A percentile compares a stretch with the other conserved stretches of the same genome.
Conservation (phyloP, 2,329 filamentous ascomycete species). For the Myriosclerotinia duriaeana region DNA sequence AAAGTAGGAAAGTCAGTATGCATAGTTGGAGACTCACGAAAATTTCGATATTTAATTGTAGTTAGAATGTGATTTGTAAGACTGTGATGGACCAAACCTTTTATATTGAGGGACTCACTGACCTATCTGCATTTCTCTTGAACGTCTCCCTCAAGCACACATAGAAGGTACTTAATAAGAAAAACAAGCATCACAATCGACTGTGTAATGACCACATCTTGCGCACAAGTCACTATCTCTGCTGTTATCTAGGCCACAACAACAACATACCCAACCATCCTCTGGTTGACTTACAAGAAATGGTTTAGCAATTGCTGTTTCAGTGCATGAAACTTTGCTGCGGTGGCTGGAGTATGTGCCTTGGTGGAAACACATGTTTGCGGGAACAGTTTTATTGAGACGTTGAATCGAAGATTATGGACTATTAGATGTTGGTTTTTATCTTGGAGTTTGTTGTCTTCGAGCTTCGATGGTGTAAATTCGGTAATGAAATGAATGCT, state of each 20-base stretch:
- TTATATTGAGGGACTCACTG: not conserved
- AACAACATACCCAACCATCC: constrained; percentile 9
- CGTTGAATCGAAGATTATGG: not conserved
- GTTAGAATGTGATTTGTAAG: not conserved
- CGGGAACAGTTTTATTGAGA: not conserved
- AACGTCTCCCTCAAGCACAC: not conserved
- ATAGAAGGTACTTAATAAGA: not conserved
- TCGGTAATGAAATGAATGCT: not conserved
- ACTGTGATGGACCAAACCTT: not conserved
- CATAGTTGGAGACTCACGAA: not conserved
- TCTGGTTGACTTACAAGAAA: not conserved
- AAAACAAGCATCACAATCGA: constrained; percentile 6
- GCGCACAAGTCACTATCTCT: not conserved
- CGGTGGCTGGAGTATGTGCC: not conserved
- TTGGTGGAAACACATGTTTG: not conserved
- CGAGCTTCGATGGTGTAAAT: not conserved
- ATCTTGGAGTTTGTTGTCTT: not conserved
- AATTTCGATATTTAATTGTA: not conserved
- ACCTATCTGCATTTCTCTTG: not conserved
- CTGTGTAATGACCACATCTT: constrained; percentile 2
- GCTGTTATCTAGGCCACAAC: not conserved
- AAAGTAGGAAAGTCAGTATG: not conserved
- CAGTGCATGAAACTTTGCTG: no score
- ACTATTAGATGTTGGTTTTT: not conserved
- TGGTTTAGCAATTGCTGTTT: not conserved